Conservation (phyloP, 2,329 filamentous ascomycete species). For the Xylaria digitata region DNA sequence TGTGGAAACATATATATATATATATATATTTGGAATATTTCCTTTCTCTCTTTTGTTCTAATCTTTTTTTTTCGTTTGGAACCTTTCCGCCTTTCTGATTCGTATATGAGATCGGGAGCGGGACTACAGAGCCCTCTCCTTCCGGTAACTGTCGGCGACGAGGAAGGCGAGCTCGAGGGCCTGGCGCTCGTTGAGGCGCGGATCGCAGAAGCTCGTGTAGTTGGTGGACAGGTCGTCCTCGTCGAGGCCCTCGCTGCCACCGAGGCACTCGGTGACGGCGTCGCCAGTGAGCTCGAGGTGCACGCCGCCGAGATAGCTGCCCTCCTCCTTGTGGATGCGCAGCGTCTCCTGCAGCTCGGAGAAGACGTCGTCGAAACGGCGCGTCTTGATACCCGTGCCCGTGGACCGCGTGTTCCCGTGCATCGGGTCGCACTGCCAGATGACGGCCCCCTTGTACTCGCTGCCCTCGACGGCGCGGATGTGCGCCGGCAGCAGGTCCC, state of each 20-base stretch:
- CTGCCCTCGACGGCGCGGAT: slow-evolving; percentile 89
- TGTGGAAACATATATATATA: neutral
- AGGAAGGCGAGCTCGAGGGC: slow-evolving; percentile 94
- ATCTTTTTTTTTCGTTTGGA: neutral
- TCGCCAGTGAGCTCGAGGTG: slow-evolving; percentile 97
- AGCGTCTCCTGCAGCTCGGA: slow-evolving; percentile 86
- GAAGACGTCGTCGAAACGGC: slow-evolving; percentile 90
- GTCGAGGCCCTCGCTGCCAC: slow-evolving; percentile 85
- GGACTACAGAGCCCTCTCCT: slow-evolving; percentile 49
- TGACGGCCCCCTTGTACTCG: slow-evolving; percentile 73
- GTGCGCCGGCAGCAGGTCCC: slow-evolving; percentile 80
- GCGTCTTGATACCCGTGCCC: slow-evolving; percentile 85
- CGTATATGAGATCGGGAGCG: too few species aligned
- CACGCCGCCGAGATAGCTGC: slow-evolving; percentile 90
- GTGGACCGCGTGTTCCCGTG: slow-evolving; percentile 84
- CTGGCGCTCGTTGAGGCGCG: slow-evolving; percentile 96
- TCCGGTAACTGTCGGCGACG: slow-evolving; percentile 81
- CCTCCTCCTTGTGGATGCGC: slow-evolving; percentile 82
- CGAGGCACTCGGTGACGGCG: slow-evolving; percentile 94
- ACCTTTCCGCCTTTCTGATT: too few species aligned
- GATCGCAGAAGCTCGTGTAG: slow-evolving; percentile 97
- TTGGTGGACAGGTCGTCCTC: slow-evolving; percentile 91
- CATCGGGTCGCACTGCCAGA: slow-evolving; percentile 99
- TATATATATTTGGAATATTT: neutral
- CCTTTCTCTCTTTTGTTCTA: neutral